Evolutionary conservation across 140 eudicot genomes (phyloP).

Genomic region (Bidens hawaiensis): DNA sequence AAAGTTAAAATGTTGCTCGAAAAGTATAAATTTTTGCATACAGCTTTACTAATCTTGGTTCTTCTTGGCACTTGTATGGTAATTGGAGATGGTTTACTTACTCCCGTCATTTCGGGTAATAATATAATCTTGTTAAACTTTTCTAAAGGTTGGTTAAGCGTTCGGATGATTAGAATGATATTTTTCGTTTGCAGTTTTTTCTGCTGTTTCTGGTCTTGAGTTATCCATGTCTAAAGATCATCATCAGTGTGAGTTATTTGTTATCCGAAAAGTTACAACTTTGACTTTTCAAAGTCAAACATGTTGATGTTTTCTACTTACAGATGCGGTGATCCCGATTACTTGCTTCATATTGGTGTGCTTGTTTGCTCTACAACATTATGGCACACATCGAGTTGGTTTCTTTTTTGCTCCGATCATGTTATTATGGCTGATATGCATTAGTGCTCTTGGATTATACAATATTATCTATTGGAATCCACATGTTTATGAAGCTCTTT

Average conservation of each 20-base stretch:
- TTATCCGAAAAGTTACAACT: too few relatives aligned
- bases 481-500: conserved; percentile 77
- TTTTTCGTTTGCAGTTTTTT: conserved; percentile 45
- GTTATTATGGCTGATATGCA: conserved; percentile 71
- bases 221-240: conserved; percentile 70
- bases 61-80: too few relatives aligned
- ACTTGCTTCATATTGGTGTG: conserved; percentile 82
- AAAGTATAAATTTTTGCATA: too few relatives aligned
- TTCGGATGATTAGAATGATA: not conserved
- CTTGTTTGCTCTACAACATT: conserved; percentile 86
- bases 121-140: not conserved
- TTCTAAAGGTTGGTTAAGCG: not conserved
- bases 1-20: too few relatives aligned
- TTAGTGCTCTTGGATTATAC: conserved; percentile 77
- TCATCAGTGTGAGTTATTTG: conserved; percentile 82
- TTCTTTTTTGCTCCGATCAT: conserved; percentile 83
- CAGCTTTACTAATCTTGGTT: too few relatives aligned
- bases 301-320: conserved; percentile 14
- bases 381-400: conserved; percentile 88
- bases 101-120: conserved; percentile 87
- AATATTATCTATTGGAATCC: conserved; percentile 77
- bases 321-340: conserved; percentile 88
- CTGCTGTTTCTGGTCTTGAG: too few relatives aligned
- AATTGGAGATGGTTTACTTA: too few relatives aligned
- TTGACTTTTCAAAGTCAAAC: not conserved